phyloP scores from a whole-genome alignment of 371 early-diverging fungal genomes.

The Funneliformis caledonium region DNA sequence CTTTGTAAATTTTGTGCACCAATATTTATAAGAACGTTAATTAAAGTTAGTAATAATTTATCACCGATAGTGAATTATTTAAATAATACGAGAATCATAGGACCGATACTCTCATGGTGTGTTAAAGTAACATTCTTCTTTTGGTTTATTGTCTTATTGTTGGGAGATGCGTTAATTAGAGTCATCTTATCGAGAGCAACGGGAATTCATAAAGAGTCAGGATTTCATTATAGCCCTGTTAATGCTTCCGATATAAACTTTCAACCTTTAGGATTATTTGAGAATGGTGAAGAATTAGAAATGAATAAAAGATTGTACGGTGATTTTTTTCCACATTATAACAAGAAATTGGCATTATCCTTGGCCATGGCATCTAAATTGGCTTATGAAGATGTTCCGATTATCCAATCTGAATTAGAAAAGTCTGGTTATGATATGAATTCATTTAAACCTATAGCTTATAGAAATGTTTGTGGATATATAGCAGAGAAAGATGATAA shows the following conservation, averaged over 20 bases:
- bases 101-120: neutral
- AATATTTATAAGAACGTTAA: neutral
- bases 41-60: neutral
- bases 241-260: neutral
- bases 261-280: slow-evolving; percentile 7
- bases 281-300: neutral
- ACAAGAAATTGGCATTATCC: neutral
- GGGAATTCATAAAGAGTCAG: neutral
- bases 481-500: neutral
- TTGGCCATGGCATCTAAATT: neutral
- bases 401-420: neutral
- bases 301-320: neutral
- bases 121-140: neutral
- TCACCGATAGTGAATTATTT: neutral
- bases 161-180: neutral
- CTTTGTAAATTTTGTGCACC: neutral
- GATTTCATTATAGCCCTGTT: neutral
- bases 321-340: neutral
- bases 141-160: neutral
- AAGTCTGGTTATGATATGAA: slow-evolving; percentile 2
- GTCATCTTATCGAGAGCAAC: neutral
- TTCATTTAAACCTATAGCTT: slow-evolving; percentile 2
- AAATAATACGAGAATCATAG: neutral
- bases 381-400: neutral
- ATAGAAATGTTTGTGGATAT: neutral